Evolutionary conservation across 176 grass and related monocot species (phyloP).

Genomic region (Stipa capillata): DNA sequence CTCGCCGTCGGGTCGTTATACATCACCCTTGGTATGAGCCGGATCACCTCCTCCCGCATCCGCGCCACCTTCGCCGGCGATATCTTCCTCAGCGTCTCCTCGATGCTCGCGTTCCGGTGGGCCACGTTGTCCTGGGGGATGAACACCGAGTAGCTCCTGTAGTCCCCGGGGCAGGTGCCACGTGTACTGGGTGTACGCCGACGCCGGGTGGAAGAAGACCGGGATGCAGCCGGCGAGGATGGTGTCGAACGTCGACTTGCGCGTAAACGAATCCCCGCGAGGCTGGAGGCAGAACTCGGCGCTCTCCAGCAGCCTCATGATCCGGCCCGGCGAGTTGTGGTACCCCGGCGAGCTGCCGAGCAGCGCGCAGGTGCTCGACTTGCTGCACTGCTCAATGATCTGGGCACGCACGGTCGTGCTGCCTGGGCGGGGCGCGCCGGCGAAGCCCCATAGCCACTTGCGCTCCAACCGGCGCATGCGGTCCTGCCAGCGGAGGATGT

Average conservation of each 20-base stretch:
- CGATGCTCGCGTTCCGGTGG: constrained; percentile 26
- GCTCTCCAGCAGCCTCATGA: constrained; percentile 45
- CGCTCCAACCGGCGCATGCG: constrained; percentile 17
- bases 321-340: neutral
- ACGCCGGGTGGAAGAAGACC: constrained; percentile 49
- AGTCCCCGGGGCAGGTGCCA: constrained; percentile 34
- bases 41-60: constrained; percentile 51
- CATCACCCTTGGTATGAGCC: constrained; percentile 45
- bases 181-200: constrained; percentile 57
- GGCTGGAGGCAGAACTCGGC: constrained; percentile 60
- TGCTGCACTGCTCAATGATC: constrained; percentile 45
- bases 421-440: constrained; percentile 37
- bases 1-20: constrained; percentile 44
- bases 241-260: constrained; percentile 59
- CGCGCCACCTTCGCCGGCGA: constrained; percentile 1
- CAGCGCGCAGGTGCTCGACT: constrained; percentile 30
- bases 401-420: constrained; percentile 38
- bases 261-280: constrained; percentile 44
- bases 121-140: constrained; percentile 35
- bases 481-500: constrained; percentile 37
- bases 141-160: constrained; percentile 40
- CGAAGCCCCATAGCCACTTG: constrained; percentile 57
- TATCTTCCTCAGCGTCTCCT: constrained; percentile 28
- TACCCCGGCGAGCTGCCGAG: too few relatives aligned
- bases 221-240: constrained; percentile 62